Percentiles rank a stretch among this genome's conserved stretches.
phyloP scores from a whole-genome alignment of 2,329 filamentous ascomycete genomes.

The Aspergillus persii region DNA sequence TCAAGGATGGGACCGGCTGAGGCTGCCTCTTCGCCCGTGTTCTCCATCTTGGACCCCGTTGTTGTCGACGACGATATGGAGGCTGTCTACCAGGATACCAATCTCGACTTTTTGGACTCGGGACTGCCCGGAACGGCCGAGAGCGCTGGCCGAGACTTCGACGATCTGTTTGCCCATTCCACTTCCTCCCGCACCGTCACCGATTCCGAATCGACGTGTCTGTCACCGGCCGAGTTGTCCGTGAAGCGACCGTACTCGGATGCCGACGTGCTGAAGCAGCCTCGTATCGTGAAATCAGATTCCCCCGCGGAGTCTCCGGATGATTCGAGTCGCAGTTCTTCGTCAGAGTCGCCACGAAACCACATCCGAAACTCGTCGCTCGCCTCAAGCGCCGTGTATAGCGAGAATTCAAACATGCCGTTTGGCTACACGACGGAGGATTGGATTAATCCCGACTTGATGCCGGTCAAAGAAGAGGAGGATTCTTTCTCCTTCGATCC shows the following conservation, averaged over 20 bases:
- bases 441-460: conserved; percentile 38
- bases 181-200: conserved; percentile 31
- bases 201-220: conserved; percentile 27
- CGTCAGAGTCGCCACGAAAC: conserved; percentile 41
- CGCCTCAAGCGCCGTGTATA: conserved; percentile 39
- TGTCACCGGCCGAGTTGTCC: conserved; percentile 30
- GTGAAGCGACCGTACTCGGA: conserved; percentile 30
- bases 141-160: conserved; percentile 41
- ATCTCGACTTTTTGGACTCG: conserved; percentile 45
- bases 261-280: conserved; percentile 33
- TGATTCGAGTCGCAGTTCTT: conserved; percentile 44
- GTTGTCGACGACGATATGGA: conserved; percentile 46
- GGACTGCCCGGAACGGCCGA: conserved; percentile 37
- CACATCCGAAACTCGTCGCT: conserved; percentile 42
- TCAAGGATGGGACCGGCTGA: conserved; percentile 38
- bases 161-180: conserved; percentile 39
- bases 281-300: conserved; percentile 34
- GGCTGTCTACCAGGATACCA: conserved; percentile 38
- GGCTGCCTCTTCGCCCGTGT: conserved; percentile 35
- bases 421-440: conserved; percentile 35
- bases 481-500: conserved; percentile 41
- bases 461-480: conserved; percentile 39
- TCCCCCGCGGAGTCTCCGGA: conserved; percentile 47
- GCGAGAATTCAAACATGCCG: conserved; percentile 34
- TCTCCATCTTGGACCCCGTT: conserved; percentile 40